Evolutionary conservation across 2,329 filamentous ascomycete genomes (phyloP).

Genomic region (Colletotrichum gigasporum): DNA sequence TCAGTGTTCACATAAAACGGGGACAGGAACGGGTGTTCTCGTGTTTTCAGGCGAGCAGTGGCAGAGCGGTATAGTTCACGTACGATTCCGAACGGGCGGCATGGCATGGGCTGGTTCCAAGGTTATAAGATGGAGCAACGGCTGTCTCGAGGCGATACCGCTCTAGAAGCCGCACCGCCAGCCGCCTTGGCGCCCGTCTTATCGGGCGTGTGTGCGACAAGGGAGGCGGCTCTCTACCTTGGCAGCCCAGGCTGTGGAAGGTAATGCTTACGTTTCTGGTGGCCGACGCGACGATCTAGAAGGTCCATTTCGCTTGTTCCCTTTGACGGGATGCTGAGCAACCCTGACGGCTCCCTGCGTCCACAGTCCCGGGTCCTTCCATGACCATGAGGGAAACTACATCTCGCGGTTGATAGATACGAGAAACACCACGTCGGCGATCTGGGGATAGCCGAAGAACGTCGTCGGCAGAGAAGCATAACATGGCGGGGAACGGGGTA

Average conservation of each 20-base stretch:
- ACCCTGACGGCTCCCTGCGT: not conserved
- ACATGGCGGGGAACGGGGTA: slow-evolving; percentile 1
- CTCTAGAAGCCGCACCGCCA: slow-evolving; percentile 31
- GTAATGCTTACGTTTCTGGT: slow-evolving; percentile 8
- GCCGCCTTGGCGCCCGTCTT: slow-evolving; percentile 28
- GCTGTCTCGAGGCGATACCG: slow-evolving; percentile 17
- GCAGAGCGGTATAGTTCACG: not conserved
- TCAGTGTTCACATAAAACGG: not conserved
- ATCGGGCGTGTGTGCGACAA: slow-evolving; percentile 21
- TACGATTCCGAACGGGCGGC: not conserved
- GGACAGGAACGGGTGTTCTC: not conserved
- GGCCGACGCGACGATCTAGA: slow-evolving; percentile 9
- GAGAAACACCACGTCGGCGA: not conserved
- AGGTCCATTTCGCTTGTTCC: not conserved
- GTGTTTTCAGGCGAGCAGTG: not conserved
- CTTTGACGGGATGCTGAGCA: not conserved
- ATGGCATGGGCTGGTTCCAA: not conserved
- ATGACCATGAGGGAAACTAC: not conserved
- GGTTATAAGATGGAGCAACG: slow-evolving; percentile 13
- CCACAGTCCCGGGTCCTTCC: not conserved
- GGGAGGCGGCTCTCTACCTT: slow-evolving; percentile 6
- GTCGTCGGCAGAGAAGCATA: not conserved
- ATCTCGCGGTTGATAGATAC: not conserved
- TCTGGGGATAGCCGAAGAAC: not conserved
- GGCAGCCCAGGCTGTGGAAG: slow-evolving; percentile 9